Conservation (phyloP, 768 basidiomycete species). For the Mycena vulgaris region DNA sequence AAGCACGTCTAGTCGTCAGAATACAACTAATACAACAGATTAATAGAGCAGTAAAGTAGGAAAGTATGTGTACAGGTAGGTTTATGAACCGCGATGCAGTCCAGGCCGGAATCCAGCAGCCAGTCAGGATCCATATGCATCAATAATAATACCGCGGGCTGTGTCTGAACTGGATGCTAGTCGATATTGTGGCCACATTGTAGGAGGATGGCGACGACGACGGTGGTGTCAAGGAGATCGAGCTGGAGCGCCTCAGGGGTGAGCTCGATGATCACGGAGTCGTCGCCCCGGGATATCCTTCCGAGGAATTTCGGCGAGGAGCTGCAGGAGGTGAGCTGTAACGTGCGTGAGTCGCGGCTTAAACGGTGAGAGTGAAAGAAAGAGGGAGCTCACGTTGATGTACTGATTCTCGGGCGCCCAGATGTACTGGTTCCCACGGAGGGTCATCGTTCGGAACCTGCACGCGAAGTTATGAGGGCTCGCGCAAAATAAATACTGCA, state of each 20-base stretch:
- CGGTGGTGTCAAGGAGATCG: constrained; percentile 65
- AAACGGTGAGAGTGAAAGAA: too few species aligned
- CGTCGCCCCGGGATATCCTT: constrained; percentile 62
- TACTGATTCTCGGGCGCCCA: constrained; percentile 71
- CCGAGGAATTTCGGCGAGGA: constrained; percentile 60
- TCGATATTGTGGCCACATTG: constrained; percentile 77
- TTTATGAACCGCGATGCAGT: too few species aligned
- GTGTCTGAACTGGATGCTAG: too few species aligned
- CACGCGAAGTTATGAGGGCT: constrained; percentile 12
- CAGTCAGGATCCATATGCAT: too few species aligned
- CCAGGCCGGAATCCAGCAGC: too few species aligned
- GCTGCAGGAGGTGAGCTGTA: constrained; percentile 64
- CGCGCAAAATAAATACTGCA: constrained; percentile 1
- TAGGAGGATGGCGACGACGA: constrained; percentile 69
- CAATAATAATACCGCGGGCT: not conserved
- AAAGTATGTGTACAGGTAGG: too few species aligned
- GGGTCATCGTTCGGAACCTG: constrained; percentile 67
- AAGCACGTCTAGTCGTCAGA: too few species aligned
- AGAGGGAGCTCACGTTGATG: constrained; percentile 62
- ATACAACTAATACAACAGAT: too few species aligned
- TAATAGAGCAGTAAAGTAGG: too few species aligned
- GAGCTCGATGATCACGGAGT: constrained; percentile 67
- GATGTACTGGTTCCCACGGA: constrained; percentile 64
- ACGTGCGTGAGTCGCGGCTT: not conserved
- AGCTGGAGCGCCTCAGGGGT: constrained; percentile 69